Base-by-base conservation (phyloP, 2,329 filamentous ascomycete species). In the Aspergillus caelatus region DNA sequence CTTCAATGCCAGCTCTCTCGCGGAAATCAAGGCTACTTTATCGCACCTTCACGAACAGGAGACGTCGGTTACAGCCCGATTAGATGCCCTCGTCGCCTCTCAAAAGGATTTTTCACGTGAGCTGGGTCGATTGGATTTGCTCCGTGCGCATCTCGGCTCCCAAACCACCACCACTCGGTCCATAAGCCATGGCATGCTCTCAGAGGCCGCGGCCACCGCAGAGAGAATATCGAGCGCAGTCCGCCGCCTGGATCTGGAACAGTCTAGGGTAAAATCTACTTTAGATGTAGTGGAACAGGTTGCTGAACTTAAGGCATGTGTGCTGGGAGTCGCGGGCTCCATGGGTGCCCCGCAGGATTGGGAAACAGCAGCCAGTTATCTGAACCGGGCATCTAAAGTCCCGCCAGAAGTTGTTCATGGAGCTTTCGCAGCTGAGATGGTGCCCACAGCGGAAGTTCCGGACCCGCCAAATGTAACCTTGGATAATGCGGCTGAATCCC, bases 301-400 rank as follows among this genome's bases (percentile, higher is more conserved):
- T 16, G 91, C 92, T 6, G 95, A 99, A 83, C 89, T 99, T 68
- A 98, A 98, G 80, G 92, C 95, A 10, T 99, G 95, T 76, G 92
- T 98, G 41, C 88, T 97, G 64, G 95, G 95, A 50, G 94, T 98
- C 12, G 89, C 94, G 30, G 95, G 94, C 21, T 96, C 92, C 64
- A 99, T 99, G 95, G 95, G 94, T 39, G 94, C 94, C 5, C 93
- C 95, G 48, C 95, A 99, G 78, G 95, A 99, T 81, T 99, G 95
- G 95, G 95, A 99, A 79, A 95, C 93, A 3, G 95, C 95, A 4
- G 95, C 95, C 2, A 91, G 87, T 54, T 98, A 98, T 77, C 85
- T 99, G 63, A 88, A 91, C 67, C 88, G 94, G 52, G 94, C 95
- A 8, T 89, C 89, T 64, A 89, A 91, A 69, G 89, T 99, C 14